phyloP scores from a whole-genome alignment of 345 rosid species.

The Moringa oleifera region DNA sequence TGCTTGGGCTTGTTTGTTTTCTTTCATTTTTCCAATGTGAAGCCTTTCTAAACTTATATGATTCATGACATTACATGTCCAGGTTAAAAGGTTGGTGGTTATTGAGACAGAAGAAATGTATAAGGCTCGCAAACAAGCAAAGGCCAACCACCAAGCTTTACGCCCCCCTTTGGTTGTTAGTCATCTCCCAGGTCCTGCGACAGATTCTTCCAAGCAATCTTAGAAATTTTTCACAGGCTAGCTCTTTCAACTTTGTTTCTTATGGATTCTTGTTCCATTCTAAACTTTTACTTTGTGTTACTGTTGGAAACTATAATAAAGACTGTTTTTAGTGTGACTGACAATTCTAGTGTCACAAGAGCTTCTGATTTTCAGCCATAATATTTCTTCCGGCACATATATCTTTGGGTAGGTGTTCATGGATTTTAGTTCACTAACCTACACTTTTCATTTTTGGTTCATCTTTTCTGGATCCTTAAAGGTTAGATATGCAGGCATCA shows the following conservation, averaged over 20 bases:
- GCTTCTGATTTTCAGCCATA: no score
- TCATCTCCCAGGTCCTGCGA: slow-evolving; percentile 37
- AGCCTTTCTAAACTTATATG: neutral
- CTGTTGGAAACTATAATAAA: neutral
- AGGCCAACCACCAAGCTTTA: slow-evolving; percentile 46
- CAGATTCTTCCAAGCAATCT: slow-evolving; percentile 32
- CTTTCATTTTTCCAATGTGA: neutral
- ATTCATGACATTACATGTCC: neutral
- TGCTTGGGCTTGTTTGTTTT: neutral
- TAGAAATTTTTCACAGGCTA: slow-evolving; percentile 15
- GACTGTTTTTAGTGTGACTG: no score
- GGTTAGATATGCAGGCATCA: neutral
- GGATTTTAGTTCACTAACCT: neutral
- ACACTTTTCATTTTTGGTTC: no score
- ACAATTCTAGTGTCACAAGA: no score
- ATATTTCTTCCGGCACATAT: no score
- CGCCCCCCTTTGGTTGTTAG: slow-evolving; percentile 54
- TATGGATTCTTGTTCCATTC: slow-evolving; percentile 9
- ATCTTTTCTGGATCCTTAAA: neutral
- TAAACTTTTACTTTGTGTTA: neutral
- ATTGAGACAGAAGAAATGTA: slow-evolving; percentile 81
- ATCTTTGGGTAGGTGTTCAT: no score
- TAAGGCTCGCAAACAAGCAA: slow-evolving; percentile 62
- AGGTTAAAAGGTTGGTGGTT: slow-evolving; percentile 75
- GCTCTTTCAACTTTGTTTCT: slow-evolving; percentile 10